Evolutionary conservation across 495 filamentous ascomycete species (phyloP).

Genomic region (Xylaria scruposa): DNA sequence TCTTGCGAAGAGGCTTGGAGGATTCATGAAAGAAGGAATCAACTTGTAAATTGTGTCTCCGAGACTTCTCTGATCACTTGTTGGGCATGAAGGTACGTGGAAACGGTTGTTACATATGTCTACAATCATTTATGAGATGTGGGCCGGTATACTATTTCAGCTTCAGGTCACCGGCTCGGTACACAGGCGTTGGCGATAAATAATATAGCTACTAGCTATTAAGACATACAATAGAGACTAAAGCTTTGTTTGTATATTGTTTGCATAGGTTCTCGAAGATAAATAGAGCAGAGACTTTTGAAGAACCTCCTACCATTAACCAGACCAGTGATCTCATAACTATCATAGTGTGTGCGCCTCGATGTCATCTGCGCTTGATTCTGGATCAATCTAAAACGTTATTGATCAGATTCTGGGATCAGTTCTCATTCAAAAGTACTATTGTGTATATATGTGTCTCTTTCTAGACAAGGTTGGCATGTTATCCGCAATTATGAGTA

Average conservation of each 20-base stretch:
- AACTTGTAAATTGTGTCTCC: constrained; percentile 16
- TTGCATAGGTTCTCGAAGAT: no score
- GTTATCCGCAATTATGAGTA: no score
- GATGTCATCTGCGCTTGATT: not conserved
- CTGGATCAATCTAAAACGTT: not conserved
- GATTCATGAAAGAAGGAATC: constrained; percentile 48
- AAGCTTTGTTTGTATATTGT: not conserved
- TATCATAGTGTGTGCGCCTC: not conserved
- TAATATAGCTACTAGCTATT: not conserved
- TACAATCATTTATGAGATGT: not conserved
- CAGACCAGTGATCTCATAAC: not conserved
- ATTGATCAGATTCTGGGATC: no score
- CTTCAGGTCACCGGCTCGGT: not conserved
- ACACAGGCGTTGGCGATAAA: not conserved
- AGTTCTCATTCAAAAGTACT: no score
- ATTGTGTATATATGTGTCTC: no score
- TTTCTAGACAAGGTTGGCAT: no score
- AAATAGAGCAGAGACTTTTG: not conserved
- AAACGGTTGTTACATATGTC: not conserved
- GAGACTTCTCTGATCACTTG: not conserved
- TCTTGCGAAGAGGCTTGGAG: constrained; percentile 50
- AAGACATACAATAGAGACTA: constrained; percentile 14
- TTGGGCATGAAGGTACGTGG: not conserved
- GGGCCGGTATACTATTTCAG: not conserved
- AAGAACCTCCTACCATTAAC: not conserved